Conservation (phyloP, 768 basidiomycete species). For the Leccinellum rugosiceps region DNA sequence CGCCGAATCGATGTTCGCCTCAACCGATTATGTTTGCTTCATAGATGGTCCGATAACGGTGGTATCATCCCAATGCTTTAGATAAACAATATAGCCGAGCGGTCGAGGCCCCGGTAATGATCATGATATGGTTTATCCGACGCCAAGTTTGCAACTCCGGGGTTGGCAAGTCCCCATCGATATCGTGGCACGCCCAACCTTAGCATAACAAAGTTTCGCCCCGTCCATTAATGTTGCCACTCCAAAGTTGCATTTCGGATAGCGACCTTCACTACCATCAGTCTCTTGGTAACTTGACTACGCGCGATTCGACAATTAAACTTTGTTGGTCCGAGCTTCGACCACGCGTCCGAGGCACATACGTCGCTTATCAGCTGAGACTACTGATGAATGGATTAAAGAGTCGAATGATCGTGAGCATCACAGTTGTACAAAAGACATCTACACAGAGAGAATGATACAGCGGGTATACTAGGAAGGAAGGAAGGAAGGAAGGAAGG, state of each 20-base stretch:
- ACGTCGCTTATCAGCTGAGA: background rate
- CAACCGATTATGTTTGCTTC: conserved; percentile 6
- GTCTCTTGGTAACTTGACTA: conserved; percentile 11
- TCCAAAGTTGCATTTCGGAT: background rate
- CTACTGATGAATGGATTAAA: background rate
- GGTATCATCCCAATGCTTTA: background rate
- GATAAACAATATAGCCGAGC: background rate
- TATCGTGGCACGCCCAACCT: background rate
- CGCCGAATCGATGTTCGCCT: background rate
- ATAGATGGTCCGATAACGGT: conserved; percentile 11
- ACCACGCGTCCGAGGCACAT: background rate
- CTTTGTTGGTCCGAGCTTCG: background rate
- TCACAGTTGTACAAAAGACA: background rate
- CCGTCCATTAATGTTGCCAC: background rate
- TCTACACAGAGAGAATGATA: conserved; percentile 4
- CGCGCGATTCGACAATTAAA: conserved; percentile 13
- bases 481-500: background rate
- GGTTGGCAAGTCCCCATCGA: background rate
- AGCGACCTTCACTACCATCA: conserved; percentile 21
- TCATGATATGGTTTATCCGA: background rate
- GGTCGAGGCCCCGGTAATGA: background rate
- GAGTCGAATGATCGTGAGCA: conserved; percentile 3
- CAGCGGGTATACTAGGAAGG: conserved; percentile 11
- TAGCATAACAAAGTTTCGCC: background rate
- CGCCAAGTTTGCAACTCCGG: background rate